Evolutionary conservation across 768 basidiomycete species (phyloP), one percentile per base, ranked within the genome.

Genomic region (Cystobasidium tubakii): DNA sequence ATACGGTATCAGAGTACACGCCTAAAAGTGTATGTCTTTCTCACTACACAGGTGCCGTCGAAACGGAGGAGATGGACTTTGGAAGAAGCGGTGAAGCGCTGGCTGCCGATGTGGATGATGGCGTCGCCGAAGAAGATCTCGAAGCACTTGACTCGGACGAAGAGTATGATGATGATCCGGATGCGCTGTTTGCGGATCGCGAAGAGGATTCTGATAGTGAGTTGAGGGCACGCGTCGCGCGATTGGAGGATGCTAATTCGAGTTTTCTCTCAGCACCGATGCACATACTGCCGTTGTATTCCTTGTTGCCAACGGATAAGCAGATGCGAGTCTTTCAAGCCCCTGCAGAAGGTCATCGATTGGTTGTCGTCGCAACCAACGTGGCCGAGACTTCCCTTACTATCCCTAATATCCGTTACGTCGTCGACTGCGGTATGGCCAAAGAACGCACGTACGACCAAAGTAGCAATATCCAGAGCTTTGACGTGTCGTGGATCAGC

Each of bases 301-400:
- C 96, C 1, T 84, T 98, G 2, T 83, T 98, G 1, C 85, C 96
- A 0, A 92, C 89, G 73, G 93, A 97, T 70, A 91, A 92, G 80
- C 96, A 99, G 79, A 92, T 97, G 90, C 85, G 85, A 23, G 94
- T 97, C 1, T 99, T 99, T 80, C 83, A 88, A 74, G 84, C 88
- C 0, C 92, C 94, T 15, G 96, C 96, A 0, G 81, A 84, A 3
- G 90, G 88, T 4, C 83, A 84, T 74, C 90, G 96, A 42, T 85
- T 99, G 1, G 93, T 98, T 17, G 92, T 99, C 75, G 84, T 99
- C 44, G 89, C 96, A 1, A 99, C 96, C 21, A 99, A 98, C 81
- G 94, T 99, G 73, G 96, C 96, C 13, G 96, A 99, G 82, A 98
- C 96, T 0, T 91, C 90, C 15, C 92, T 99, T 80, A 98, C 96